Evolutionary conservation across 164 flowering plant species (phyloP).

Genomic region (Stephania cephalantha): DNA sequence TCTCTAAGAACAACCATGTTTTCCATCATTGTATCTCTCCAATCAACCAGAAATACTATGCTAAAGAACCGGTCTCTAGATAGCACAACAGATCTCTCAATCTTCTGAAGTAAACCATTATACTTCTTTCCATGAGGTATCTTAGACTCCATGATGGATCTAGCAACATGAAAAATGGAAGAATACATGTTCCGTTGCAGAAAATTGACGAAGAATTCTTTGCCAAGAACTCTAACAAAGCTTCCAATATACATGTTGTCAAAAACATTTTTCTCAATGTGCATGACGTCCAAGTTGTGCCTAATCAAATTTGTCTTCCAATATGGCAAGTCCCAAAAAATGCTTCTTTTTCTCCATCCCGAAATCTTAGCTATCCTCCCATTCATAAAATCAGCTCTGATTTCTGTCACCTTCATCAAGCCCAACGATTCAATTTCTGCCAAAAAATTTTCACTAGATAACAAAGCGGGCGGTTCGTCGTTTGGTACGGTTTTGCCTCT

Average conservation of each 20-base stretch:
- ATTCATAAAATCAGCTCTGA: too few species aligned
- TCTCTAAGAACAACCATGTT: slow-evolving; percentile 37
- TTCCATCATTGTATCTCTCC: slow-evolving; percentile 22
- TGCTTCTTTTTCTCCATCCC: too few species aligned
- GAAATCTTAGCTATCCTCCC: too few species aligned
- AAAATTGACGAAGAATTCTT: slow-evolving; percentile 19
- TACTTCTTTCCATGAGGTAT: slow-evolving; percentile 4
- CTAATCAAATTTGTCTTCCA: too few species aligned
- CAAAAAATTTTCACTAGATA: too few species aligned
- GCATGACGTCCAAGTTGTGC: too few species aligned
- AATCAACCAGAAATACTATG: slow-evolving; percentile 35
- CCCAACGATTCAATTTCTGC: too few species aligned
- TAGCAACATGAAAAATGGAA: slow-evolving; percentile 29
- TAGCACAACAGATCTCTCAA: slow-evolving; percentile 18
- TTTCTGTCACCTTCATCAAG: too few species aligned
- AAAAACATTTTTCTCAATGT: too few species aligned
- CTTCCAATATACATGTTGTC: slow-evolving; percentile 14
- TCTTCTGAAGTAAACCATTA: slow-evolving; percentile 20
- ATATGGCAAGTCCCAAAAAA: too few species aligned
- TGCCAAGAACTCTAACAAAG: slow-evolving; percentile 17
- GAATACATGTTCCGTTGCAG: slow-evolving; percentile 19
- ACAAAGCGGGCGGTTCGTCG: too few species aligned
- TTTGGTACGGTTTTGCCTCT: too few species aligned
- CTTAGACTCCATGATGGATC: slow-evolving; percentile 26
- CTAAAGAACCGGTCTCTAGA: slow-evolving; percentile 24